Evolutionary conservation across 768 basidiomycete species (phyloP), one percentile per base, ranked within the genome.

Genomic region (Lepiota venenata): DNA sequence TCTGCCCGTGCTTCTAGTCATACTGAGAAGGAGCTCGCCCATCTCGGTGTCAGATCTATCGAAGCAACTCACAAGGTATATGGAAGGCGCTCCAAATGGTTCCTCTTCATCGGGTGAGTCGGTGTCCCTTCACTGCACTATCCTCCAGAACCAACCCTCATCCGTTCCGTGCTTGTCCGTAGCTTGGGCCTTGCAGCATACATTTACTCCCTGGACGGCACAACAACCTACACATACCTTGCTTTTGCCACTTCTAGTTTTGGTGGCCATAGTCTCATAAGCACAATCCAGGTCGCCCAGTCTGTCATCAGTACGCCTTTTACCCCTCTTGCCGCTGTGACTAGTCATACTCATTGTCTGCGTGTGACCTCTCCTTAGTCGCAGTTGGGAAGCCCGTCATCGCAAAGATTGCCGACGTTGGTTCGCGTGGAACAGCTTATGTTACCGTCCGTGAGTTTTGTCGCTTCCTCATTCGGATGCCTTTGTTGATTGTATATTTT

Each of bases 121-220:
- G 36, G 32, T 14, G 44, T 48, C 10, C 5, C 27, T 40, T 2
- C 42, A 38, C 46, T 41, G n/a, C n/a, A 29, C 6, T 35, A 51
- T 3, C 47, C 54, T n/a, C n/a, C n/a, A n/a, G n/a, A n/a, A n/a
- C n/a, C n/a, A n/a, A n/a, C n/a, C n/a, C n/a, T n/a, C n/a, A n/a
- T n/a, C 25, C 25, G 5, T 5, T 25, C 25, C 5, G 25, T 25
- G n/a, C 25, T 25, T 5, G 20, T 45, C 35, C 49, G 72, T 50
- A 76, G 84, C 49, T 66, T 90, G 53, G 87, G 75, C 12, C 77
- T 88, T 0, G 84, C 86, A 0, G 80, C 87, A 1, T 91, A 88
- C 65, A 84, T 89, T 53, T 91, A 90, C 66, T 87, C 87, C 0
- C 74, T 91, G 27, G 88, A 90, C 56, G 74, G 79, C 18, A 77